Conservation (phyloP, 23 red algal species). For the Gracilariopsis chorda region DNA sequence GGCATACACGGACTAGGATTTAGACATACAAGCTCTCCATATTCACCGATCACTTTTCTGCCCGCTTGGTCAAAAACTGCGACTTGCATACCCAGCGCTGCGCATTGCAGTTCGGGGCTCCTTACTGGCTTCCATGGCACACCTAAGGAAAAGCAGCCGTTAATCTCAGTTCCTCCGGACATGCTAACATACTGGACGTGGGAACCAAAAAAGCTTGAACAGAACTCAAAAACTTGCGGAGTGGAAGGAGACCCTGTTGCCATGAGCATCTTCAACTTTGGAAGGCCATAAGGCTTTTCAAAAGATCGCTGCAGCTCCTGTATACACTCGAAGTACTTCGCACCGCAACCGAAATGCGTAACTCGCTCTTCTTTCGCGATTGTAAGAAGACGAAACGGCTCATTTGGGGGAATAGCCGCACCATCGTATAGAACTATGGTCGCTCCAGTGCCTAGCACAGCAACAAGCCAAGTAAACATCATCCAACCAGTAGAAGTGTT, state of each 20-base stretch:
- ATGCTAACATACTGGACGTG: slow-evolving; percentile 76
- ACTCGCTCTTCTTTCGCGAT: slow-evolving; percentile 55
- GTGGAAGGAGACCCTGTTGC: slow-evolving; percentile 84
- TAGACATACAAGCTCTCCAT: slow-evolving; percentile 70
- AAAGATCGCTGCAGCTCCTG: too few species aligned
- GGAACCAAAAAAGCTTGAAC: background rate
- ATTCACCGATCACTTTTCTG: background rate
- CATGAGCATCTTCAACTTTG: too few species aligned
- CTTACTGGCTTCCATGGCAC: slow-evolving; percentile 22
- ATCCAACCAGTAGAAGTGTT: slow-evolving; percentile 85
- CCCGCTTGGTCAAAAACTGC: slow-evolving; percentile 64
- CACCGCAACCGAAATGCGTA: slow-evolving; percentile 70
- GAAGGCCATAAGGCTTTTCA: too few species aligned
- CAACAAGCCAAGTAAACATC: slow-evolving; percentile 87
- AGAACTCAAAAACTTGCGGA: slow-evolving; percentile 54
- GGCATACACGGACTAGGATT: slow-evolving; percentile 80
- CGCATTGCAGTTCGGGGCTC: slow-evolving; percentile 62
- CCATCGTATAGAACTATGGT: slow-evolving; percentile 79
- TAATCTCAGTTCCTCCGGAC: slow-evolving; percentile 89
- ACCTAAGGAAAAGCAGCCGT: slow-evolving; percentile 81
- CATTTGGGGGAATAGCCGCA: slow-evolving; percentile 19
- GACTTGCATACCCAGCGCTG: slow-evolving; percentile 74
- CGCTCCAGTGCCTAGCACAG: slow-evolving; percentile 46
- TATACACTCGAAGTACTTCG: slow-evolving; percentile 48
- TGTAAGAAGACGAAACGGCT: slow-evolving; percentile 15